Evolutionary conservation across 2,329 filamentous ascomycete genomes (phyloP), one percentile per base, ranked within the genome.

Genomic region (Mycosphaerella sp.): DNA sequence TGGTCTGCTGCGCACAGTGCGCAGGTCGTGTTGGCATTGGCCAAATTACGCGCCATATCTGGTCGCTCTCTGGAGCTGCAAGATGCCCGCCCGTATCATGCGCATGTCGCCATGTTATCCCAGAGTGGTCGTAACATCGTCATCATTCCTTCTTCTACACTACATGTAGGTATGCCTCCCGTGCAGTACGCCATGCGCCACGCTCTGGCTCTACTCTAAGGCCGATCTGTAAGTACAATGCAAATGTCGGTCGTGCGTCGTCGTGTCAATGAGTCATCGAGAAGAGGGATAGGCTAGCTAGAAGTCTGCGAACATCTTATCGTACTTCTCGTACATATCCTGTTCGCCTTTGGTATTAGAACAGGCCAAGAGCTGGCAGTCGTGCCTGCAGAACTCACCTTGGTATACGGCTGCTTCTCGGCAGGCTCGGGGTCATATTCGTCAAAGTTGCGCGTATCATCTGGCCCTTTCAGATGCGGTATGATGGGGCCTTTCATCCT

Each of bases 361-460:
- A 7, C 10, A 31, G 3, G 8, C 26, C 40, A 21, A 29, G 6
- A 6, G 6, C 38, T 10, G n/a, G 14, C 40, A 32, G 12, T 32
- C 3, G n/a, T 6, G 11, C 9, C 12, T 9, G 8, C 23, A 12
- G 3, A 11, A 54, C 62, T 49, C 49, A 68, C 67, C 62, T 81
- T 78, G 3, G 84, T 86, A 65, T 90, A 91, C 53, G 76, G 73
- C 39, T 86, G 83, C 53, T 80, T 75, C 45, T 78, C 78, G 51
- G 77, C 80, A 55, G 85, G 82, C 66, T 90, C 85, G 56, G 89
- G 85, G n/a, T 87, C 85, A 64, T 92, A 93, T 41, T 84, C 78
- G 65, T 92, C 88, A 65, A 92, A 93, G 68, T 89, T 92, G 66
- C 87, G 80, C 14, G 87, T 84, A 66, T 92, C 88, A 32, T 86